phyloP scores from a whole-genome alignment of 345 rosid species.

The Rhodomyrtus tomentosa region DNA sequence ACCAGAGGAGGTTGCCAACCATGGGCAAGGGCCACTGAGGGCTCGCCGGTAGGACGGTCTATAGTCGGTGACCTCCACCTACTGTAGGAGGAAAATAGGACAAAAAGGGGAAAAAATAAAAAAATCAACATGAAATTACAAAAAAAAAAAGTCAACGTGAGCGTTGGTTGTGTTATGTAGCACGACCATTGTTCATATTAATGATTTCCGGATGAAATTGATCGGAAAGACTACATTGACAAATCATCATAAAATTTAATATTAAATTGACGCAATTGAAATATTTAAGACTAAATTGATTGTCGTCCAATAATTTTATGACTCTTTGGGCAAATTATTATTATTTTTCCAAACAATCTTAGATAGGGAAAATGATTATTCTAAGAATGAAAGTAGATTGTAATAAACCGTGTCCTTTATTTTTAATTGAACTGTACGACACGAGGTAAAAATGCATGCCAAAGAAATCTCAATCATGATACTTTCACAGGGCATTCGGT shows the following conservation, averaged over 20 bases:
- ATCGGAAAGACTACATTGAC: rapidly evolving
- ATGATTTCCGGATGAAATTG: rapidly evolving
- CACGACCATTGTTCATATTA: rapidly evolving
- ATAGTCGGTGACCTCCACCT: background rate
- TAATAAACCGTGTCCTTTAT: background rate
- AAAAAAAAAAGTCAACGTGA: rapidly evolving
- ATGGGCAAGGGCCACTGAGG: background rate
- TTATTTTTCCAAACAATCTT: background rate
- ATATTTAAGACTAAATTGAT: no score
- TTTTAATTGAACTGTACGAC: background rate
- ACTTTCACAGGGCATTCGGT: background rate
- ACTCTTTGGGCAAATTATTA: background rate
- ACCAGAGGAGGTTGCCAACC: background rate
- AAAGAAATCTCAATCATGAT: background rate
- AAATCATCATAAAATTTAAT: background rate
- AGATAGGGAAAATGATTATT: background rate
- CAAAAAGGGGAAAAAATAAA: background rate
- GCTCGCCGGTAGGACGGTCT: background rate
- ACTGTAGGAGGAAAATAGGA: rapidly evolving
- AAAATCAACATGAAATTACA: no score
- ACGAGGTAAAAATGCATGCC: background rate
- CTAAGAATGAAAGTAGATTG: background rate
- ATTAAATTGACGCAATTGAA: background rate
- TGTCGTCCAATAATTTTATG: no score
- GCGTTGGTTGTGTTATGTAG: rapidly evolving